These are phyloP conservation scores for Solanum medicagineum DNA, from an alignment of 257 asterid species.

Conservation along the genomic window DNA sequence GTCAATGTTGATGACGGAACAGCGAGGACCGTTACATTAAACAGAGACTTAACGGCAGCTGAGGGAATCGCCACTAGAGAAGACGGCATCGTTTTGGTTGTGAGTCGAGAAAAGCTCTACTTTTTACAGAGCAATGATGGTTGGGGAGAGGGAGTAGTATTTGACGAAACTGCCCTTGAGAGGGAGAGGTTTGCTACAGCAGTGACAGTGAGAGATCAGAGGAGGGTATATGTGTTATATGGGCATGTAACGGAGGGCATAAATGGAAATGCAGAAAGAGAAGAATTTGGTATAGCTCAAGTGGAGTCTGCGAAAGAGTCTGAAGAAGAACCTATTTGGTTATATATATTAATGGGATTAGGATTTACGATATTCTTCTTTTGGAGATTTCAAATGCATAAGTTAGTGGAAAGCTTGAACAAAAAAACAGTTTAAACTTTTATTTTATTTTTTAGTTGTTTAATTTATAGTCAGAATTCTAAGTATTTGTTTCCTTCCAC, in stretches of 20 bases:
- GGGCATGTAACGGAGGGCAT: conserved; percentile 59
- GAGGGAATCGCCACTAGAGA: conserved; percentile 51
- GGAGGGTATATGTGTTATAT: conserved; percentile 68
- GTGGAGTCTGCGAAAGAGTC: conserved; percentile 43
- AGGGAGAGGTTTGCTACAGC: conserved; percentile 52
- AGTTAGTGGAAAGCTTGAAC: conserved; percentile 43
- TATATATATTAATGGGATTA: conserved; percentile 59
- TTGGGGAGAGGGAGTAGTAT: conserved; percentile 67
- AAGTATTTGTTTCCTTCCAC: background rate
- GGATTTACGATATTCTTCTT: conserved; percentile 58
- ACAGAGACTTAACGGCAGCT: conserved; percentile 40
- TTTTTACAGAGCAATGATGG: conserved; percentile 58
- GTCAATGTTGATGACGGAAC: conserved; percentile 57
- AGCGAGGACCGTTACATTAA: conserved; percentile 38
- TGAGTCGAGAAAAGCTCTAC: conserved; percentile 36
- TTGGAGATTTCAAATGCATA: conserved; percentile 87
- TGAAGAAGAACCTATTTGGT: conserved; percentile 57
- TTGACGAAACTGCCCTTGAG: conserved; percentile 80
- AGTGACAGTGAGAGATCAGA: conserved; percentile 51
- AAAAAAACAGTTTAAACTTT: conserved; percentile 59
- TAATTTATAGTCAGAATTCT: background rate
- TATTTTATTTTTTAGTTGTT: background rate
- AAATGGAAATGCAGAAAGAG: conserved; percentile 33
- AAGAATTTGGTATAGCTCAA: conserved; percentile 46
- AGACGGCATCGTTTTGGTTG: conserved; percentile 72